phyloP scores from a whole-genome alignment of 208 protist species.

The Crithidia bombi region DNA sequence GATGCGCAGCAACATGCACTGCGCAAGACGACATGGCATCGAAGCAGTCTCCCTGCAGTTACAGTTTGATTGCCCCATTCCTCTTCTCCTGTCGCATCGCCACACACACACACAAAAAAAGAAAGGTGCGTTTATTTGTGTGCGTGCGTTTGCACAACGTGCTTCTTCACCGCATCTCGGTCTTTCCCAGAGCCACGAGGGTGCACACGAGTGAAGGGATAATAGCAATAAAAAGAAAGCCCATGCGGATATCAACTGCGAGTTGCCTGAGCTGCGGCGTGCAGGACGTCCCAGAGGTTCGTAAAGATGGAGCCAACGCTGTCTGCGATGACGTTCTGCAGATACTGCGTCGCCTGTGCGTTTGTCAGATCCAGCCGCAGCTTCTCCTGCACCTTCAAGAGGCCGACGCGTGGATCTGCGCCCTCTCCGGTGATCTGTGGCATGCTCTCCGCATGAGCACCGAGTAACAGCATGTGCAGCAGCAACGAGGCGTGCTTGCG shows the following conservation, averaged over 20 bases:
- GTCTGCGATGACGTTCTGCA: constrained; percentile 94
- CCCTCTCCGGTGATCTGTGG: constrained; percentile 62
- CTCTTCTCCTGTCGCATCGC: neutral
- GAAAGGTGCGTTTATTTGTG: no score
- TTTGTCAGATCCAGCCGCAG: constrained; percentile 93
- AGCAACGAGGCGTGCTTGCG: constrained; percentile 94
- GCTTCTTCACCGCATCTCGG: no score
- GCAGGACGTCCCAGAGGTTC: constrained; percentile 90
- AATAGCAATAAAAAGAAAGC: neutral
- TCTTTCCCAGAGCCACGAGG: no score
- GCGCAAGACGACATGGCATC: no score
- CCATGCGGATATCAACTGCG: constrained; percentile 37
- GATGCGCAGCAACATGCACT: no score
- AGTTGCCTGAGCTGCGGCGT: constrained; percentile 84
- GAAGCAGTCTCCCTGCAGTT: no score
- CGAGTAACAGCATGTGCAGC: constrained; percentile 94
- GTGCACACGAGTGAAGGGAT: neutral
- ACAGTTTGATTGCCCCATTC: no score
- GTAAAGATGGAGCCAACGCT: constrained; percentile 93
- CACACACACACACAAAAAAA: constrained; percentile 6
- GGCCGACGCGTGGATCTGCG: constrained; percentile 61
- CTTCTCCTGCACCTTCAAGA: constrained; percentile 94
- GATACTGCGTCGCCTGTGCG: constrained; percentile 90
- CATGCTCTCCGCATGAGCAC: constrained; percentile 87
- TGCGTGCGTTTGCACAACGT: no score